phyloP scores from a whole-genome alignment of 129 eudicot genomes.

The Ambrosia trifida region DNA sequence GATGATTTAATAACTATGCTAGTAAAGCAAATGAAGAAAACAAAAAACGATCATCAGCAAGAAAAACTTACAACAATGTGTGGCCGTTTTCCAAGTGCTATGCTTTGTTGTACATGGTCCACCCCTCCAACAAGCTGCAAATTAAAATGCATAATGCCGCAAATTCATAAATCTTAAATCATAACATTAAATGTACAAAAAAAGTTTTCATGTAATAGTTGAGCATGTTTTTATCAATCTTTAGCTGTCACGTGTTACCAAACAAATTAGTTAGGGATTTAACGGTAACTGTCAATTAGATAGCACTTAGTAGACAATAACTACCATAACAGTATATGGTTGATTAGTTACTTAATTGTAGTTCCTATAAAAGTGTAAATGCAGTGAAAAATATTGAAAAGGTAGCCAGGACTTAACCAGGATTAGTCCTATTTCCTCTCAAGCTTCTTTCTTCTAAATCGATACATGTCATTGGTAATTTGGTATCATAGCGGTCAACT shows the following conservation, averaged over 20 bases:
- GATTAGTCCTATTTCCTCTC: no score
- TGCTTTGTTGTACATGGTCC: slow-evolving; percentile 66
- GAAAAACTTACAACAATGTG: slow-evolving; percentile 71
- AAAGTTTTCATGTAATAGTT: background rate
- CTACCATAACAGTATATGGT: background rate
- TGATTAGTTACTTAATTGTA: background rate
- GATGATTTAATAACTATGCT: background rate
- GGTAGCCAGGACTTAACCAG: no score
- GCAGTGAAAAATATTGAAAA: no score
- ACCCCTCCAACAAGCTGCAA: slow-evolving; percentile 96
- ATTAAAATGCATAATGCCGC: background rate
- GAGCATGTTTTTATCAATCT: background rate
- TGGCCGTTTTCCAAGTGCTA: slow-evolving; percentile 72
- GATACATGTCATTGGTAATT: background rate
- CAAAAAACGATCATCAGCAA: background rate
- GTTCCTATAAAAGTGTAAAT: background rate
- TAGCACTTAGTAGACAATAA: background rate
- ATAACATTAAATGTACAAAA: background rate
- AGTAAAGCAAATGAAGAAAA: background rate
- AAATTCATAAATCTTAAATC: background rate
- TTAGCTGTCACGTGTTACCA: background rate
- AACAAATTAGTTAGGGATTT: background rate
- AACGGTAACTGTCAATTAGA: background rate
- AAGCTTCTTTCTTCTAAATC: no score
- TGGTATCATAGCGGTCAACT: background rate